Evolutionary conservation across 2,329 filamentous ascomycete species (phyloP).

Genomic region (Penicillium psychrosexuale): DNA sequence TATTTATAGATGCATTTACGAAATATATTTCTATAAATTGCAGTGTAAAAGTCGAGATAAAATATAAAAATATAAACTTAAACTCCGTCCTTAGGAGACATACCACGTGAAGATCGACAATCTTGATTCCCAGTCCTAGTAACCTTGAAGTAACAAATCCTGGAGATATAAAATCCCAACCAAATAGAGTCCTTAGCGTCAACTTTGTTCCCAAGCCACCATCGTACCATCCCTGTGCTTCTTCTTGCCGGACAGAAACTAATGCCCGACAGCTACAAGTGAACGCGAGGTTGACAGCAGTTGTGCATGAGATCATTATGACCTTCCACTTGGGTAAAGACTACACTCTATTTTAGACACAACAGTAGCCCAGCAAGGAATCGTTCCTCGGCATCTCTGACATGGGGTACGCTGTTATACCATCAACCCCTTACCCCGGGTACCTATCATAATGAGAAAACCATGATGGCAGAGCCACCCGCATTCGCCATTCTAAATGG

Average conservation of each 20-base stretch:
- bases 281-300: slow-evolving; percentile 3
- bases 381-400: background rate
- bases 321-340: background rate
- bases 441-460: slow-evolving; percentile 21
- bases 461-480: slow-evolving; percentile 18
- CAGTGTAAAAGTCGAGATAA: too few species aligned
- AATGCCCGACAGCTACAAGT: background rate
- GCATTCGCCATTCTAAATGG: slow-evolving; percentile 1
- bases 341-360: background rate
- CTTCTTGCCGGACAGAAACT: background rate
- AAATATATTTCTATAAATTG: too few species aligned
- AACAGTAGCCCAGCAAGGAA: background rate
- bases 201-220: slow-evolving; percentile 19
- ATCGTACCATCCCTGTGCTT: background rate
- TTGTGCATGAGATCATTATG: slow-evolving; percentile 19
- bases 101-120: background rate
- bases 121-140: background rate
- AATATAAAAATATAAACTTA: too few species aligned
- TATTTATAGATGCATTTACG: background rate
- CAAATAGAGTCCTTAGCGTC: slow-evolving; percentile 20
- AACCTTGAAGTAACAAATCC: background rate
- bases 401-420: background rate
- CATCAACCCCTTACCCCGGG: too few species aligned
- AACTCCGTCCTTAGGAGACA: background rate
- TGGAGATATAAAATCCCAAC: background rate